Conservation (phyloP, 202 grass and related monocot genomes). For the Setaria viridis region DNA sequence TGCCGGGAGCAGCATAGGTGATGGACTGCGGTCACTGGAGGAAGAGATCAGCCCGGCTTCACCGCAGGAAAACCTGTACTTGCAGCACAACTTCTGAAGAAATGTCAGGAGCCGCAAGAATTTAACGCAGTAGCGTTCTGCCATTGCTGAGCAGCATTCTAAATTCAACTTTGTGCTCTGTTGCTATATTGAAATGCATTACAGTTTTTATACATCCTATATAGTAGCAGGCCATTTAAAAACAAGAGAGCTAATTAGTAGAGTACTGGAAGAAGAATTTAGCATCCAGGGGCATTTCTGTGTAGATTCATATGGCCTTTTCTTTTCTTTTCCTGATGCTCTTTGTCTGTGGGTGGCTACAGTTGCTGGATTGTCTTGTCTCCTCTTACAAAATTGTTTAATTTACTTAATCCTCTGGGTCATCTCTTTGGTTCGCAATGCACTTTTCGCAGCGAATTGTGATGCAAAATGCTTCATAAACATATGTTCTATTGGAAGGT, state of each 20-base stretch:
- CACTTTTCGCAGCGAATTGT: not conserved
- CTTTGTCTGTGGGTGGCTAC: slow-evolving; percentile 23
- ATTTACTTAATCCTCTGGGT: slow-evolving; percentile 18
- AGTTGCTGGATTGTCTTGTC: slow-evolving; percentile 29
- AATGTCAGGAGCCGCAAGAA: slow-evolving; percentile 35
- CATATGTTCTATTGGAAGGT: not conserved
- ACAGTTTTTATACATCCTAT: slow-evolving; percentile 20
- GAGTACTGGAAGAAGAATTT: slow-evolving; percentile 33
- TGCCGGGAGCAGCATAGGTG: slow-evolving; percentile 58
- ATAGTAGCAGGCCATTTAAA: slow-evolving; percentile 34
- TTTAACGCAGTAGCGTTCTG: not conserved
- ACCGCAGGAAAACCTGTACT: slow-evolving; percentile 85
- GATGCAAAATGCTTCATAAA: not conserved
- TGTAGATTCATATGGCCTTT: slow-evolving; percentile 51
- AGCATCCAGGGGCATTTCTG: slow-evolving; percentile 41
- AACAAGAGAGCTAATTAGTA: slow-evolving; percentile 39
- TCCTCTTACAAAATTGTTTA: slow-evolving; percentile 36
- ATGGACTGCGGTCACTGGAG: slow-evolving; percentile 87
- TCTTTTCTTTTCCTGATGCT: slow-evolving; percentile 22
- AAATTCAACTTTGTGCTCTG: slow-evolving; percentile 34
- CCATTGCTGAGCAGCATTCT: slow-evolving; percentile 18
- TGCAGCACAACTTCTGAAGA: slow-evolving; percentile 97
- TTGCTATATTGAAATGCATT: slow-evolving; percentile 47
- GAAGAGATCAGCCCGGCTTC: slow-evolving; percentile 93
- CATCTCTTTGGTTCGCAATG: not conserved